phyloP scores from a whole-genome alignment of 2,329 filamentous ascomycete species.

The Dactylellina leptospora region DNA sequence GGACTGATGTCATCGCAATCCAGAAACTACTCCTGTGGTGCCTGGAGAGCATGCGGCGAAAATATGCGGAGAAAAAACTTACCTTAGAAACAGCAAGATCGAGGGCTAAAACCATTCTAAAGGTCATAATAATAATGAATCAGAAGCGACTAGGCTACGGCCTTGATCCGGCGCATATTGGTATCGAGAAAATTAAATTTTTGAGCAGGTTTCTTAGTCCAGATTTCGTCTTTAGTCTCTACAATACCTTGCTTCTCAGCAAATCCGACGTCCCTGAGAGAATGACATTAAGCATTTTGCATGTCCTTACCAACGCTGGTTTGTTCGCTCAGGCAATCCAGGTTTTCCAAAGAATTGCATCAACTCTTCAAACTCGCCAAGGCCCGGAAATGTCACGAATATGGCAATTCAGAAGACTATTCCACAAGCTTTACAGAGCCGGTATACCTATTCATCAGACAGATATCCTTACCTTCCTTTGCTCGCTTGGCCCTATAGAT shows the following conservation, averaged over 20 bases:
- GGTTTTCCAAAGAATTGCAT: conserved; percentile 37
- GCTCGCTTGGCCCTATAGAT: conserved; percentile 30
- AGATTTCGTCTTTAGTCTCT: conserved; percentile 17
- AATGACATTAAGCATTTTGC: conserved; percentile 25
- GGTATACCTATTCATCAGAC: conserved; percentile 45
- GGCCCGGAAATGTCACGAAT: neutral
- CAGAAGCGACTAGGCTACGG: conserved; percentile 1
- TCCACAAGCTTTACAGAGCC: conserved; percentile 33
- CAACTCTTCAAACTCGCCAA: neutral
- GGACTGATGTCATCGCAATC: conserved; percentile 6
- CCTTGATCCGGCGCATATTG: conserved; percentile 10
- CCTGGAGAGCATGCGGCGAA: conserved; percentile 25
- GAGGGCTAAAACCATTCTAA: conserved; percentile 26
- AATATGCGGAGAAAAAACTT: neutral
- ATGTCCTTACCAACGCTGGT: conserved; percentile 24
- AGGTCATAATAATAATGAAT: conserved; percentile 5
- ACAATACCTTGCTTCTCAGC: conserved; percentile 12
- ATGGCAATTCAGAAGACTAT: conserved; percentile 46
- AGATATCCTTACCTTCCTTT: conserved; percentile 31
- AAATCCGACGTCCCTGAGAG: conserved; percentile 25
- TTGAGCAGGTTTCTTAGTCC: conserved; percentile 20
- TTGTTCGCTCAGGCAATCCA: conserved; percentile 41
- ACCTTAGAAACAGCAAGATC: conserved; percentile 8
- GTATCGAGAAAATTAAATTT: conserved; percentile 17
- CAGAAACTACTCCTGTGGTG: conserved; percentile 37